Conservation (phyloP, 257 asterid species). For the Lithospermum erythrorhizon region DNA sequence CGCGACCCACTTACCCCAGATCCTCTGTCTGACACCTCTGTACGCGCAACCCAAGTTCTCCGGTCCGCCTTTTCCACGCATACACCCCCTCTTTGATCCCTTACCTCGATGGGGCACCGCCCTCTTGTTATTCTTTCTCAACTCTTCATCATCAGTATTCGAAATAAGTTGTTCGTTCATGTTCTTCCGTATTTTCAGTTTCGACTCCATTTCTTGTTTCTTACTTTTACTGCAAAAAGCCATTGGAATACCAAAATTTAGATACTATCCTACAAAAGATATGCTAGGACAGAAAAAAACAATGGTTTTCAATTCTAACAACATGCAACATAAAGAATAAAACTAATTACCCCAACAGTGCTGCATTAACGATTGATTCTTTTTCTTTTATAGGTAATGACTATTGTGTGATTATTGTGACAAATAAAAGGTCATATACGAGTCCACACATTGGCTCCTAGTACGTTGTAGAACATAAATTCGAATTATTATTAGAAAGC, state of each 20-base stretch:
- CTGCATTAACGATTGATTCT: too few species aligned
- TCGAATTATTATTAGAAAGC: too few species aligned
- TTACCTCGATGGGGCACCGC: slow-evolving; percentile 17
- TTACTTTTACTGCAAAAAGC: background rate
- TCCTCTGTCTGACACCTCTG: slow-evolving; percentile 34
- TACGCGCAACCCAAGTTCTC: slow-evolving; percentile 18
- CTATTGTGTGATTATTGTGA: too few species aligned
- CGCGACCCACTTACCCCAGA: slow-evolving; percentile 40
- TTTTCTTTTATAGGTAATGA: too few species aligned
- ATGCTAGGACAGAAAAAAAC: too few species aligned
- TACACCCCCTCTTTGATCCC: slow-evolving; percentile 36
- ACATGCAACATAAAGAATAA: too few species aligned
- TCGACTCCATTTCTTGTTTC: background rate
- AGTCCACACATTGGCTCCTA: too few species aligned
- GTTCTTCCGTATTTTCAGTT: slow-evolving; percentile 16
- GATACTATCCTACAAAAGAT: background rate
- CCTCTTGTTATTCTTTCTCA: slow-evolving; percentile 5
- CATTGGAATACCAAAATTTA: background rate
- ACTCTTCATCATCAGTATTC: background rate
- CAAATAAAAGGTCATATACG: too few species aligned
- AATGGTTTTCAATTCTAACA: too few species aligned
- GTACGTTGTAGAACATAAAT: too few species aligned
- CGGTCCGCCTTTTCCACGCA: slow-evolving; percentile 29
- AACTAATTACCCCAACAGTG: too few species aligned
- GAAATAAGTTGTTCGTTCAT: slow-evolving; percentile 16